A percentile compares a stretch with the other conserved stretches of the same genome.
Conservation (phyloP, 176 grass and related monocot species). For the Rhynchospora pubera region DNA sequence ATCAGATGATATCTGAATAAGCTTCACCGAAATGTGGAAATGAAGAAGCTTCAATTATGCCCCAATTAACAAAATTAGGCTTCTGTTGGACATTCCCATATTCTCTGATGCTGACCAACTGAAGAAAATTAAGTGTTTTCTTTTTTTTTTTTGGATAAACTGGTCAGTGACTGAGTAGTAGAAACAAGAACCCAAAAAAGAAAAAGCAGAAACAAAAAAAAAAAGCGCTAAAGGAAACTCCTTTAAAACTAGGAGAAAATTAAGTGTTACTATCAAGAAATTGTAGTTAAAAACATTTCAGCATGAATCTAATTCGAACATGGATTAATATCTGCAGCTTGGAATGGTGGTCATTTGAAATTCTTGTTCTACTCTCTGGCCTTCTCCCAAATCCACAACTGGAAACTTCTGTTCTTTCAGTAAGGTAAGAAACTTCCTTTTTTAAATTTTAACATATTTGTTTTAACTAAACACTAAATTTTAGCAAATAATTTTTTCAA, state of each 20-base stretch:
- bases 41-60: neutral
- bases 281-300: neutral
- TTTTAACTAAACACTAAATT: too few species aligned
- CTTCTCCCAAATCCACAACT: constrained; percentile 83
- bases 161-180: too few species aligned
- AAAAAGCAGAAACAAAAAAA: too few species aligned
- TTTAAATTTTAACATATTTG: neutral
- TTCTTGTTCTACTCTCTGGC: constrained; percentile 76
- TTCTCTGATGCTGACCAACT: neutral
- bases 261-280: neutral
- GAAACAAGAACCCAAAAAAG: too few species aligned
- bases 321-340: constrained; percentile 35
- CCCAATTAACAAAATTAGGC: neutral
- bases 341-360: constrained; percentile 87
- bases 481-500: too few species aligned
- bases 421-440: constrained; percentile 30
- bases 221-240: too few species aligned
- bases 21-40: neutral
- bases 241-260: too few species aligned
- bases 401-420: constrained; percentile 66
- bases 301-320: neutral
- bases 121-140: too few species aligned
- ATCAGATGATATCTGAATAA: constrained; percentile 1
- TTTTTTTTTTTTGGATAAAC: too few species aligned
- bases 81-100: neutral